phyloP scores from a whole-genome alignment of 1,139 yeast species.

The Geotrichum restrictum region DNA sequence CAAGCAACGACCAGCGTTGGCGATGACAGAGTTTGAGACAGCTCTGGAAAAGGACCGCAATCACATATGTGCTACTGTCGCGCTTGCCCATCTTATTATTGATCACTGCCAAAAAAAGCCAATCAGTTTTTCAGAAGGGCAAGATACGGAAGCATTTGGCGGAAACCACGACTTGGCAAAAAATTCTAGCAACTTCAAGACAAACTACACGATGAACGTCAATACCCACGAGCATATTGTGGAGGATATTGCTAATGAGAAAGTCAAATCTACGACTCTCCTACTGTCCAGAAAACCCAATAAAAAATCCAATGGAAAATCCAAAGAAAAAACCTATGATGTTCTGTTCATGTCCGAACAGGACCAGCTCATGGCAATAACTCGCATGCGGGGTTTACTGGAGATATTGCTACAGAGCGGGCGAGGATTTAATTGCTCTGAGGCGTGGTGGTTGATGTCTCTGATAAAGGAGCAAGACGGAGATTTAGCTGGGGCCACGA shows the following conservation, averaged over 20 bases:
- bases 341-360: slow-evolving; percentile 42
- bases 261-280: too few relatives aligned
- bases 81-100: slow-evolving; percentile 57
- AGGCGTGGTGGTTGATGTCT: slow-evolving; percentile 71
- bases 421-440: slow-evolving; percentile 57
- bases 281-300: too few relatives aligned
- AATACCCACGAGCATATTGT: background rate
- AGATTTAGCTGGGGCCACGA: slow-evolving; percentile 51
- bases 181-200: background rate
- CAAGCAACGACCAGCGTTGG: slow-evolving; percentile 37
- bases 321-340: background rate
- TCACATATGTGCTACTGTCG: slow-evolving; percentile 58
- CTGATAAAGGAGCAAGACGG: slow-evolving; percentile 59
- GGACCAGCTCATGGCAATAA: slow-evolving; percentile 61
- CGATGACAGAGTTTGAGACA: slow-evolving; percentile 64
- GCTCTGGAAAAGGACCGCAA: slow-evolving; percentile 54
- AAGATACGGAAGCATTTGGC: background rate
- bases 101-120: slow-evolving; percentile 32
- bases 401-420: slow-evolving; percentile 53
- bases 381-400: slow-evolving; percentile 59
- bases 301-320: background rate
- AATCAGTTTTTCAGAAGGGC: background rate
- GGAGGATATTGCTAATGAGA: too few relatives aligned
- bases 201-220: background rate
- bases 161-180: too few relatives aligned